A percentile compares a stretch with the other conserved stretches of the same genome.
phyloP scores from a whole-genome alignment of 495 filamentous ascomycete genomes.

The Hypoxylon perforatum region DNA sequence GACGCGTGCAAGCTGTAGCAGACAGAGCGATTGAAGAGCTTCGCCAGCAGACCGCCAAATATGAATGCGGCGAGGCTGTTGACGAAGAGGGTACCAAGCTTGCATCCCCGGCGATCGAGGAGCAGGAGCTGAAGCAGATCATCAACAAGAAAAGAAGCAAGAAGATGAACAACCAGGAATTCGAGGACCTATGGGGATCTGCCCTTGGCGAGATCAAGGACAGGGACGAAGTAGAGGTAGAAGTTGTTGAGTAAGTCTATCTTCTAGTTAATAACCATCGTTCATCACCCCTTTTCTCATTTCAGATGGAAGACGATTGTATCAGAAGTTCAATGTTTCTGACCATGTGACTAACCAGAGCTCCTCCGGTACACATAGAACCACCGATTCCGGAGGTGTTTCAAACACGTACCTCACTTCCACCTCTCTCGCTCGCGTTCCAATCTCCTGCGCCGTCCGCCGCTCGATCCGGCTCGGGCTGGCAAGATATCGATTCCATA shows the following conservation, averaged over 20 bases:
- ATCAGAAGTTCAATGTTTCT: constrained; percentile 49
- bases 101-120: constrained; percentile 73
- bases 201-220: constrained; percentile 86
- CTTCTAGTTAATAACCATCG: constrained; percentile 1
- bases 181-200: constrained; percentile 89
- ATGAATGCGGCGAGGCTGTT: constrained; percentile 84
- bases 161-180: constrained; percentile 85
- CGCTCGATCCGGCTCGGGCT: constrained; percentile 90
- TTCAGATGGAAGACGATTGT: constrained; percentile 21
- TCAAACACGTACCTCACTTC: constrained; percentile 68
- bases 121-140: constrained; percentile 78
- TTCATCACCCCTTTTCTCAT: constrained; percentile 5
- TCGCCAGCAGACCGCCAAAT: constrained; percentile 85
- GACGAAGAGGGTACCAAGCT: constrained; percentile 68
- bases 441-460: constrained; percentile 86
- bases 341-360: constrained; percentile 80
- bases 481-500: constrained; percentile 93
- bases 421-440: constrained; percentile 87
- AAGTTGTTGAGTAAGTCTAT: constrained; percentile 78
- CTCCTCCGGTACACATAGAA: constrained; percentile 76
- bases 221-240: constrained; percentile 82
- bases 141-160: constrained; percentile 78
- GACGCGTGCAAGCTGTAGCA: constrained; percentile 85
- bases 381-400: constrained; percentile 67
- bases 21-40: constrained; percentile 90